Evolutionary conservation across 2,329 filamentous ascomycete species (phyloP), one percentile per base, ranked within the genome.

Genomic region (Elsinoe perseae): DNA sequence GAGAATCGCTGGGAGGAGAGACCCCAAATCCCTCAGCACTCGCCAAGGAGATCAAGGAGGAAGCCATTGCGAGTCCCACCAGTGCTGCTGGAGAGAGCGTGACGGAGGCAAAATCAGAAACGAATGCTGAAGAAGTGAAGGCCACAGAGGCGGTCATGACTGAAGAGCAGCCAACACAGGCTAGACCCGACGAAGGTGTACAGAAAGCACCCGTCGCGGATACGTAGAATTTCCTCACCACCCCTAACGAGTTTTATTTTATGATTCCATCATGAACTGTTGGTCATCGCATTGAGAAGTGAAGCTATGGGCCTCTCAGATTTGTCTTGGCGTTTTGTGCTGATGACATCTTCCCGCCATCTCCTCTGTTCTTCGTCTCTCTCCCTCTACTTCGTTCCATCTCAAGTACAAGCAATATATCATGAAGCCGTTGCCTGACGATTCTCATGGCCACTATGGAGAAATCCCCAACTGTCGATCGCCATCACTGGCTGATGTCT

Each of bases 1-100:
- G 64, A 56, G 63, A 64, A 57, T 46, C 40, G 2, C 32, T 44
- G 18, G 53, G 53, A 6, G 53, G 53, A 6, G 53, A 56, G 42
- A 56, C 53, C 8, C 32, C 36, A 23, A 56, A 44, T 14, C 36
- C 53, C 8, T 56, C 53, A 12, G 38, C 53, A 16, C 25, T 56
- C 25, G 53, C 36, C 25, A 56, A 56, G 40, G 53, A 56, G 42
- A 36, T 56, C 38, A 46, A 46, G 18, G 40, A 46, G 12, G 40
- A 56, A 38, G 53, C 48, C 5, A 38, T 52, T 8, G 48, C 32
- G 12, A 52, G 48, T 12, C 48, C 48, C 8, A n/a, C 25, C 48
- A 52, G 48, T 36, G 30, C 48, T 16, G 21, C 48, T 3, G 48
- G 48, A 6, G 48, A 52, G 10, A 34, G 48, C 10, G 20, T 38